These are phyloP conservation scores for Hirschioporus abietinus DNA, from an alignment of 768 basidiomycete genomes.

Conservation along the genomic window DNA sequence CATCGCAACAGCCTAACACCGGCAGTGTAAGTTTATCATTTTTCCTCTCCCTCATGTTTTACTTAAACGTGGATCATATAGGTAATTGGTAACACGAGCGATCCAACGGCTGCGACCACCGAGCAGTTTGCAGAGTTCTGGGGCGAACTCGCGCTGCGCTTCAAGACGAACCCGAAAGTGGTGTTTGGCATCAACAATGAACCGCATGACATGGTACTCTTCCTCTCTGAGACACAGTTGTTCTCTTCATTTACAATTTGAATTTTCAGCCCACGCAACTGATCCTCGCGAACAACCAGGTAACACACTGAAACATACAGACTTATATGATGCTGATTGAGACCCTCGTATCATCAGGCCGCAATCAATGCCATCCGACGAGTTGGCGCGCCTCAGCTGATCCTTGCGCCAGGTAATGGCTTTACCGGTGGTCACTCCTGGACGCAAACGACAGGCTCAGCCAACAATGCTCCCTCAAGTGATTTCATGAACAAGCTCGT, in stretches of 20 bases:
- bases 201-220: slow-evolving; percentile 38
- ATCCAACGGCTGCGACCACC: slow-evolving; percentile 40
- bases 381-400: slow-evolving; percentile 36
- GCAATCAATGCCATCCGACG: slow-evolving; percentile 39
- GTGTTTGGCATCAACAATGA: slow-evolving; percentile 46
- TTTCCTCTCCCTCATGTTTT: neutral
- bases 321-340: neutral
- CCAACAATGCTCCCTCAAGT: slow-evolving; percentile 32
- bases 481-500: slow-evolving; percentile 36
- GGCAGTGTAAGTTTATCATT: slow-evolving; percentile 31
- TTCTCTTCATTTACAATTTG: neutral
- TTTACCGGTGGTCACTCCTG: slow-evolving; percentile 42
- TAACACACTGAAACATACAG: neutral
- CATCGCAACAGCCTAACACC: slow-evolving; percentile 36
- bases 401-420: slow-evolving; percentile 42
- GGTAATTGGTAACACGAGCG: slow-evolving; percentile 41
- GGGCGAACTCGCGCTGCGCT: slow-evolving; percentile 36
- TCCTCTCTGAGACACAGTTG: neutral
- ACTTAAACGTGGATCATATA: slow-evolving; percentile 11
- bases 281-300: slow-evolving; percentile 36
- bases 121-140: slow-evolving; percentile 39
- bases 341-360: slow-evolving; percentile 15
- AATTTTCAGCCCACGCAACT: slow-evolving; percentile 32
- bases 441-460: slow-evolving; percentile 26
- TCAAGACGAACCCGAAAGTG: slow-evolving; percentile 35